Base-by-base conservation (phyloP, 2,329 filamentous ascomycete species). In the Aspergillus vadensis region DNA sequence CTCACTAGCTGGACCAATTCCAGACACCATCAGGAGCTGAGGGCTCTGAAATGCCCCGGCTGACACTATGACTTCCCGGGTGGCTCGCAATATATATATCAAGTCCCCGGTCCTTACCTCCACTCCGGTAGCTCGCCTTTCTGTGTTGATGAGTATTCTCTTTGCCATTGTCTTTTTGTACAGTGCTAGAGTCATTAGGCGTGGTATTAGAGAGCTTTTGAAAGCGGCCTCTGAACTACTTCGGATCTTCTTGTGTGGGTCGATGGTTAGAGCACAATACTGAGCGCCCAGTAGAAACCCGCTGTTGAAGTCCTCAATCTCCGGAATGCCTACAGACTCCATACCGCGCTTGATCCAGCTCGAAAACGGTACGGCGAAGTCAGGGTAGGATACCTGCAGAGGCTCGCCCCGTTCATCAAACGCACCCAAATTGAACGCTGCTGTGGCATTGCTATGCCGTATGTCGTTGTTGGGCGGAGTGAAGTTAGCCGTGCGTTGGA, bases 41-140 rank as follows among this genome's bases (percentile, higher is more conserved):
- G 84, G 84, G 0, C 82, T 80, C 66, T 85, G 83, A 67, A 82
- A 83, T 2, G 78, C 75, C 6, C 85, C 85, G 1, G 80, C 82
- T 0, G 82, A 78, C 2, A 87, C 59, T 43, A 81, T 79, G 2
- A 79, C 75, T 65, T 86, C 85, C 32, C 74, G 74, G 23, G 72
- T 79, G 39, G 85, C 82, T 6, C 72, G 74, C 62, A 86, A 77
- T 32, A 68, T 79, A 30, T 80, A 73, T 54, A 80, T 77, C n/a
- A 78, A 62, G 36, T 76, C 25, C 61, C 60, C 10, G 69, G 72
- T 8, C 72, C 76, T 52, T 5, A 83, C 80, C 14, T 76, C 76
- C 2, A 87, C 80, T 2, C 83, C 83, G 4, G 71, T 74, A 39
- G 78, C 79, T 21, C 71, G 72, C 7, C 70, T 75, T 21, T 76